Conservation (phyloP, 306 rosid genomes). For the Biancaea sappan region DNA sequence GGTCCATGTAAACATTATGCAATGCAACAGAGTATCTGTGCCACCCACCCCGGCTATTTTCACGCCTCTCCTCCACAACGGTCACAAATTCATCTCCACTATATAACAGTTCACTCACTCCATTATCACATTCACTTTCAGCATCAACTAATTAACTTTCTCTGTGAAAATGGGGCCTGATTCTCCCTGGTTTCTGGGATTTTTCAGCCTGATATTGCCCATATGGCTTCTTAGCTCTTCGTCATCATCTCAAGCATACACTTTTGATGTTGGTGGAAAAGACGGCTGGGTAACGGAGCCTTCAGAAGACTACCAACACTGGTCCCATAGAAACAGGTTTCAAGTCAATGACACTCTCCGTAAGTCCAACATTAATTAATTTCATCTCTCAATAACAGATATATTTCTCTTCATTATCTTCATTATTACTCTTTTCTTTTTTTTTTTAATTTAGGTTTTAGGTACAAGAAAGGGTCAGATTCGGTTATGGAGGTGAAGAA, state of each 20-base stretch:
- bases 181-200: constrained; percentile 1
- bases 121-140: not conserved
- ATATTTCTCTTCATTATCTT: not conserved
- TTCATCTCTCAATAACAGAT: not conserved
- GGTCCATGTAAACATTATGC: too few species aligned
- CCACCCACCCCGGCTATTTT: too few species aligned
- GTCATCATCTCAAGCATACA: constrained; percentile 28
- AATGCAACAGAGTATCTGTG: too few species aligned
- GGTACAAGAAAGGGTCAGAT: constrained; percentile 56
- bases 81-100: too few species aligned
- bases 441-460: constrained; percentile 54
- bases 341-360: constrained; percentile 73
- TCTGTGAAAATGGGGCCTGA: constrained; percentile 35
- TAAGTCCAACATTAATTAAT: constrained; percentile 31
- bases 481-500: constrained; percentile 62
- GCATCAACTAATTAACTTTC: not conserved
- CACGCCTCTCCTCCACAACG: too few species aligned
- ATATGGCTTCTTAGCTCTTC: constrained; percentile 18
- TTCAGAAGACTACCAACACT: constrained; percentile 48
- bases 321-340: constrained; percentile 68
- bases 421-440: not conserved
- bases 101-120: not conserved
- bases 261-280: constrained; percentile 67
- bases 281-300: constrained; percentile 70
- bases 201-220: constrained; percentile 10